Percentiles rank a stretch among this genome's conserved stretches.
These are phyloP conservation scores for Metschnikowia gelsemii DNA, from an alignment of 805 yeast species.

Conservation along the genomic window DNA sequence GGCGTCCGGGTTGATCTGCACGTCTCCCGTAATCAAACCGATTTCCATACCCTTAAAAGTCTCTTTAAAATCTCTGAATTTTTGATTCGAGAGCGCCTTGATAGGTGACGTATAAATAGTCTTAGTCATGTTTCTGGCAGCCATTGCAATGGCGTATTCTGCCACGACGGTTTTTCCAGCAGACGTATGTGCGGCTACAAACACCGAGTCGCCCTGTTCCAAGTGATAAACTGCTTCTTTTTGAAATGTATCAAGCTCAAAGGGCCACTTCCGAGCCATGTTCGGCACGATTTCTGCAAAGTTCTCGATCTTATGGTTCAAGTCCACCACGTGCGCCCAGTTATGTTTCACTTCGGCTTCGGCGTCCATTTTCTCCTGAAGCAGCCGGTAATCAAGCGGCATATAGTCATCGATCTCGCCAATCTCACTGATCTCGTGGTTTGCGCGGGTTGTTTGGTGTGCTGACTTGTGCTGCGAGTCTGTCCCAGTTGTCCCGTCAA, in stretches of 20 bases:
- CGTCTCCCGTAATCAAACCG: conserved; percentile 96
- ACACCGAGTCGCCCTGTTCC: conserved; percentile 97
- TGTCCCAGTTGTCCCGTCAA: neutral
- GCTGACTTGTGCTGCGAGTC: too few species aligned
- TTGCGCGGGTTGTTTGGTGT: neutral
- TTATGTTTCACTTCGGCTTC: conserved; percentile 45
- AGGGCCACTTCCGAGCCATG: conserved; percentile 94
- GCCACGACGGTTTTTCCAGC: conserved; percentile 99
- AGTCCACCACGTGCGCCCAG: conserved; percentile 96
- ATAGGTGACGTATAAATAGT: conserved; percentile 96
- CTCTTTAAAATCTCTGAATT: conserved; percentile 82
- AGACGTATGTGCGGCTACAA: conserved; percentile 98
- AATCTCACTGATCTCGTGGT: conserved; percentile 12
- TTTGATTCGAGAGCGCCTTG: conserved; percentile 86
- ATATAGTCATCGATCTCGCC: conserved; percentile 48
- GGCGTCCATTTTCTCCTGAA: conserved; percentile 24
- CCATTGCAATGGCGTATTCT: conserved; percentile 97
- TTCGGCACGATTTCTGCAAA: conserved; percentile 87
- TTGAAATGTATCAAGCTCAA: conserved; percentile 90
- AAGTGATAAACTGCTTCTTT: conserved; percentile 95
- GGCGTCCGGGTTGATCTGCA: conserved; percentile 95
- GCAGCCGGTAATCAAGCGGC: conserved; percentile 34
- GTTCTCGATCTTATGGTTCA: conserved; percentile 78
- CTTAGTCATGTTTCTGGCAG: conserved; percentile 92
- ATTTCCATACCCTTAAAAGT: conserved; percentile 80